Evolutionary conservation across 2,329 filamentous ascomycete species (phyloP), one percentile per base, ranked within the genome.

Genomic region (Tricladium varicosporioides): DNA sequence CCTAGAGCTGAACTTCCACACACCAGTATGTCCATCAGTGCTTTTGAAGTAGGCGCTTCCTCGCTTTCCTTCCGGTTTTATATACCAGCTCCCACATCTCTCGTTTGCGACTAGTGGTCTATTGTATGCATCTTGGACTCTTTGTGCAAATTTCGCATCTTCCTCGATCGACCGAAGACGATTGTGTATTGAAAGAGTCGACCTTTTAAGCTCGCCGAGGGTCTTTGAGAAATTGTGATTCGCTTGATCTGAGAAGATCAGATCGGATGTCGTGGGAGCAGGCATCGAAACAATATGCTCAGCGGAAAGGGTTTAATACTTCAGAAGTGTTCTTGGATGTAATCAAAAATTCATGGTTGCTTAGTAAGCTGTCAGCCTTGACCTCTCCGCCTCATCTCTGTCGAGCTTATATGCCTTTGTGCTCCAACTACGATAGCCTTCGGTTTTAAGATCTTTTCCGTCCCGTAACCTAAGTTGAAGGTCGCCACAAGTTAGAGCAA

Each of bases 61-160:
- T 1, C 70, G 74, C 73, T 93, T 94, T 22, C 68, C 68, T 7
- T 72, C 72, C 0, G 87, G 87, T 33, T 78, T 74, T 22, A 97
- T 88, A 71, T 97, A 97, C 94, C 94, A 99, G 73, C 90, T 93
- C 0, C 94, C 94, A 71, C 94, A 97, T 58, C 94, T 83, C 76
- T 97, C 92, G 70, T 99, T 99, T 31, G 93, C 92, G 13, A 97
- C 78, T 1, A 97, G 77, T 0, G 92, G 91, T 1, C 93, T 76
- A 2, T 67, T 62, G 22, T 69, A 84, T 0, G 79, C 77, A 1
- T 72, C 70, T 1, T 83, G 80, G 0, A 91, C 86, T 7, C 76
- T 70, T 19, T 76, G 72, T 18, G 94, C 89, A 71, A 97, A 97
- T 1, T 72, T 71, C 8, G 91, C 87, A 72, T 97, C 94, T 27